These are phyloP conservation scores for Colletotrichum higginsianum DNA, from an alignment of 2,329 filamentous ascomycete species.

Conservation along the genomic window DNA sequence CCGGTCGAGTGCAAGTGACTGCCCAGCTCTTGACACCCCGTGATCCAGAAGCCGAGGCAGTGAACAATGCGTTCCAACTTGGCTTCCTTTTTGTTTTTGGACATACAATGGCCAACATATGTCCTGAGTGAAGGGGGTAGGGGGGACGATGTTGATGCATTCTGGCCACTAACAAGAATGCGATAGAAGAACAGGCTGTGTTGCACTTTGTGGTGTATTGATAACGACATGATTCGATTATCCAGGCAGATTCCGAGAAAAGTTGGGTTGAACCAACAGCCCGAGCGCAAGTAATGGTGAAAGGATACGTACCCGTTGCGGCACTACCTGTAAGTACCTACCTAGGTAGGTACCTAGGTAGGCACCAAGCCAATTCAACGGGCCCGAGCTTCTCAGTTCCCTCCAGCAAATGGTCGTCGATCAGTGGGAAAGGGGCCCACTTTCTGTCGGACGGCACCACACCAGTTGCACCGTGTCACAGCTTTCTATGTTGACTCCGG, in stretches of 20 bases:
- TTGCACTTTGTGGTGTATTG: neutral
- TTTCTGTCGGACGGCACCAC: neutral
- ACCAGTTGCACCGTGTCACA: neutral
- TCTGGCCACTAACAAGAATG: neutral
- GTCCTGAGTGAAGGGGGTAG: neutral
- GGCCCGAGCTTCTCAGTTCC: constrained; percentile 14
- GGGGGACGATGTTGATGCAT: no score
- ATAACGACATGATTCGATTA: neutral
- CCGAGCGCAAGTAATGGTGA: constrained; percentile 16
- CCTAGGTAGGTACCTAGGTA: neutral
- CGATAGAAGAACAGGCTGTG: neutral
- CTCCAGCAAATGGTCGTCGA: constrained; percentile 28
- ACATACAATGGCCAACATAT: neutral
- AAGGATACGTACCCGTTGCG: constrained; percentile 22
- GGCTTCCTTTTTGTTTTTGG: neutral
- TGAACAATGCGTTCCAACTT: neutral
- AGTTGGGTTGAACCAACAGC: constrained; percentile 13
- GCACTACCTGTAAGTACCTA: constrained; percentile 7
- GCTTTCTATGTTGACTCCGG: neutral
- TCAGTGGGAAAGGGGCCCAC: constrained; percentile 6
- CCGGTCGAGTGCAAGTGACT: neutral
- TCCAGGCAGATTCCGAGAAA: neutral
- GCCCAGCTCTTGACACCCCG: neutral
- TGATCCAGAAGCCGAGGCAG: neutral
- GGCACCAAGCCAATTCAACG: constrained; percentile 24